Evolutionary conservation across 441 rosid species (phyloP).

Genomic region (Lepidium campestre): DNA sequence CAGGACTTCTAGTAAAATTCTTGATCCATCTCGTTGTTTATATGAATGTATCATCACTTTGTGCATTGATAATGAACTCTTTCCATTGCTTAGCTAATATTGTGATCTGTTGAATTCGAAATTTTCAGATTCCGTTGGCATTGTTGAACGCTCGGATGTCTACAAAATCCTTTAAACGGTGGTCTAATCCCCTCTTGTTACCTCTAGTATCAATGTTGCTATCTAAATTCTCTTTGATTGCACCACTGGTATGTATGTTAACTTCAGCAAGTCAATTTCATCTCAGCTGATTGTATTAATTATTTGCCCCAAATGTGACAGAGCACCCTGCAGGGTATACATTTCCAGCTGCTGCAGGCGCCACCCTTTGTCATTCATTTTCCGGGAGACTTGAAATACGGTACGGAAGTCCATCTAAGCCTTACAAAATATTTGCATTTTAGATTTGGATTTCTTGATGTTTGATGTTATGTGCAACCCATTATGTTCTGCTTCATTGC

Average conservation of each 20-base stretch:
- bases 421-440: not conserved
- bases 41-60: not conserved
- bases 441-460: not conserved
- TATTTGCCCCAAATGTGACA: constrained; percentile 30
- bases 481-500: not conserved
- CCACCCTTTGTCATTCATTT: constrained; percentile 62
- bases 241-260: constrained; percentile 66
- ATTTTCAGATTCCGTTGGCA: constrained; percentile 62
- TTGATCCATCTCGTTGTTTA: constrained; percentile 7
- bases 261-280: not conserved
- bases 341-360: constrained; percentile 78
- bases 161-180: constrained; percentile 52
- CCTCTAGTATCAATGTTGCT: constrained; percentile 71
- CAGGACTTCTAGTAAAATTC: constrained; percentile 57
- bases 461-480: not conserved
- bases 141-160: constrained; percentile 84
- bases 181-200: constrained; percentile 62
- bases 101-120: not conserved
- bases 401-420: constrained; percentile 31
- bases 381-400: constrained; percentile 86
- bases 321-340: constrained; percentile 80
- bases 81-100: not conserved
- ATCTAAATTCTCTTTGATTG: constrained; percentile 75
- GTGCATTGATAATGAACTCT: not conserved
- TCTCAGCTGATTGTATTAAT: constrained; percentile 13